Evolutionary conservation across 768 basidiomycete species (phyloP).

Genomic region (Collybiopsis luxurians): DNA sequence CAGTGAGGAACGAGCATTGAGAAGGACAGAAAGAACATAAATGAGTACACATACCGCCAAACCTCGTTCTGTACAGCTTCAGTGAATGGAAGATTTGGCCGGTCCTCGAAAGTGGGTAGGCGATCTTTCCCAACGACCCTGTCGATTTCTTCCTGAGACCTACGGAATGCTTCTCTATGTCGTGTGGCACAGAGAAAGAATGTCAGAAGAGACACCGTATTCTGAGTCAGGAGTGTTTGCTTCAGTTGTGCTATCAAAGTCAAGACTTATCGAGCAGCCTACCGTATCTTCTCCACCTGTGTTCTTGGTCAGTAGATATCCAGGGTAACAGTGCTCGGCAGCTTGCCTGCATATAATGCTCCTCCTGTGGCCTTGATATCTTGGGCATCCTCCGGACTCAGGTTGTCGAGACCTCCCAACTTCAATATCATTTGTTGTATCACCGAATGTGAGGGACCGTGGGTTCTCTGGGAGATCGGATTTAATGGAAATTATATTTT

Average conservation of each 20-base stretch:
- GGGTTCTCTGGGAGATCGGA: background rate
- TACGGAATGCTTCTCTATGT: constrained; percentile 16
- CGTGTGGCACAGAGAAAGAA: constrained; percentile 23
- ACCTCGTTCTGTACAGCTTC: constrained; percentile 14
- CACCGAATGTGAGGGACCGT: background rate
- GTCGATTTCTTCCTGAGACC: constrained; percentile 26
- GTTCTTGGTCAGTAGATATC: background rate
- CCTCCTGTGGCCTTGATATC: background rate
- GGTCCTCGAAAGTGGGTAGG: constrained; percentile 19
- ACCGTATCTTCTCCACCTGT: constrained; percentile 29
- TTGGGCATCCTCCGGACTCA: background rate
- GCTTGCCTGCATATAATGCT: background rate
- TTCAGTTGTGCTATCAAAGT: background rate
- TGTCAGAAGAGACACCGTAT: constrained; percentile 12
- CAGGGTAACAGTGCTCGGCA: too few species aligned
- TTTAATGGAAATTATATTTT: background rate
- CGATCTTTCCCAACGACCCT: constrained; percentile 19
- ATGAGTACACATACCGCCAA: background rate
- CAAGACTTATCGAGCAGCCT: background rate
- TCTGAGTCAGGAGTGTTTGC: constrained; percentile 6
- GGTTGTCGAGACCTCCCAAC: background rate
- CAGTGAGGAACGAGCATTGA: background rate
- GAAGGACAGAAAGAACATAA: background rate
- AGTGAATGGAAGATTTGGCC: constrained; percentile 18
- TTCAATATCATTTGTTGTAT: background rate